Evolutionary conservation across 1,284 basidiomycete species (phyloP), one percentile per base, ranked within the genome.

Genomic region (Xerocomus amazonicus): DNA sequence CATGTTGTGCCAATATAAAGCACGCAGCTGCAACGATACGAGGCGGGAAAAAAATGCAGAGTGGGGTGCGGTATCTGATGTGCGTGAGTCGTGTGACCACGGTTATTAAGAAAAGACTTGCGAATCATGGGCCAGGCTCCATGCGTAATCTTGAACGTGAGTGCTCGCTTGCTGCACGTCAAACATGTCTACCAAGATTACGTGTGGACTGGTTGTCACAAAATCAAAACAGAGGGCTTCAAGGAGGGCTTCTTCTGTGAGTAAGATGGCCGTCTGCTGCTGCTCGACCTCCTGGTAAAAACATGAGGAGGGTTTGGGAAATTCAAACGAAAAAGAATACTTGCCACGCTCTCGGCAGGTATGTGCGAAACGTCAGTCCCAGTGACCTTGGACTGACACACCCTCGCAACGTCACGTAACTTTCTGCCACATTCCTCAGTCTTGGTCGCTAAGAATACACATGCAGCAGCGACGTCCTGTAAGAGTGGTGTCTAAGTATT

Each of bases 181-280:
- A 61, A 84, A 86, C 17, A 85, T 72, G 58, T 83, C 83, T 38
- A 83, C 81, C 36, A 94, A 72, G 43, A 86, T 76, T 23, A 82
- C 79, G 62, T 94, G 92, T 17, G 92, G 90, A 58, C 84, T 92
- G 53, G 84, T 82, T 17, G 94, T 82, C 32, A 86, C 80, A 63
- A 95, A 87, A 68, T 97, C 94, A 64, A 97, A 97, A 71, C 92
- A 96, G 5, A 97, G 75, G 0, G 90, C 87, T 60, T 94, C 92
- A 7, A 97, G 74, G 0, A 94, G 75, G 17, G 84, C 79, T 70
- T 95, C 92, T 66, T 97, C 93, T 1, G 83, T 84, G 17, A 81
- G 70, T 2, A 96, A 71, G 45, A 97, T 92, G 1, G 78, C 76
- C 41, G 76, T 72, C 66, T 88, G 88, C 69, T 85, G 83, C 59